Conservation (phyloP, 139 green algal genomes). For the Pleodorina starrii region DNA sequence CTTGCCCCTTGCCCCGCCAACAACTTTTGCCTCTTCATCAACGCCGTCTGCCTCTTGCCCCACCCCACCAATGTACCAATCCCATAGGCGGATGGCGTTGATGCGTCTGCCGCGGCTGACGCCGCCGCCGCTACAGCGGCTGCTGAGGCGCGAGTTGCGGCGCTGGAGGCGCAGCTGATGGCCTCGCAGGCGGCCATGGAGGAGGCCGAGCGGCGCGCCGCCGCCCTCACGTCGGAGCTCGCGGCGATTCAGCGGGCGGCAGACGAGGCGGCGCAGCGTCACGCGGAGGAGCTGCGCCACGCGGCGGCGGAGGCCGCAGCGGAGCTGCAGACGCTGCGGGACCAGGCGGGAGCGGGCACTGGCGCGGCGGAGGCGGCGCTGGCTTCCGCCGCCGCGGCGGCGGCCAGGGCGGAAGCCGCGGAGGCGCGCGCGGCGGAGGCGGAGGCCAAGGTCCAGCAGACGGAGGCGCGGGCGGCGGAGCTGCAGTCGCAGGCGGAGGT, state of each 20-base stretch:
- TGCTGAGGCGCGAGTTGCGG: not conserved
- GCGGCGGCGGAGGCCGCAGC: not conserved
- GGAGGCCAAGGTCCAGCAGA: not conserved
- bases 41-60: too few species aligned
- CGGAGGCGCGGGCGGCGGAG: not conserved
- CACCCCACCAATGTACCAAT: too few species aligned
- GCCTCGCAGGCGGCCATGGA: not conserved
- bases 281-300: not conserved
- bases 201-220: not conserved
- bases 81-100: not conserved
- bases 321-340: not conserved
- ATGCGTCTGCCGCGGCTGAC: not conserved
- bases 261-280: not conserved
- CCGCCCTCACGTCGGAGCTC: not conserved
- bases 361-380: not conserved
- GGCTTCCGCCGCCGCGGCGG: not conserved
- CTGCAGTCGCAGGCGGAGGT: not conserved
- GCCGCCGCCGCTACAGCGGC: not conserved
- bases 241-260: not conserved
- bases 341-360: not conserved
- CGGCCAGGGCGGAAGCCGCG: not conserved
- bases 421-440: not conserved
- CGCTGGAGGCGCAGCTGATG: slow-evolving; percentile 2
- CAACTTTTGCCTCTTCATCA: too few species aligned
- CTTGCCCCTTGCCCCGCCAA: too few species aligned